Base-by-base conservation (phyloP, 106 monocot genomes). In the Dendrobium huoshanense region DNA sequence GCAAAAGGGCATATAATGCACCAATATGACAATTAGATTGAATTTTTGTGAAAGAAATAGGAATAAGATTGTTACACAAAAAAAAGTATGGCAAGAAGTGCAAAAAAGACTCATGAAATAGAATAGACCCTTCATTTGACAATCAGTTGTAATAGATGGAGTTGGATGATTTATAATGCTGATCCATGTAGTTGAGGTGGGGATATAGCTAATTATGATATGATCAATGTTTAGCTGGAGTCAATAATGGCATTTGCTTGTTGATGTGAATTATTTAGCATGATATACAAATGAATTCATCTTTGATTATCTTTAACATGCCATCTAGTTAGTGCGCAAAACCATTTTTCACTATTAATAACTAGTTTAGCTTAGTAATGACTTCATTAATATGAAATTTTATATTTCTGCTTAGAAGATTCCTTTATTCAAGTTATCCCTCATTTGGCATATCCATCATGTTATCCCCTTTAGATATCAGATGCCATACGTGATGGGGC, bases 401-500 rank as follows among this genome's bases (percentile, higher is more conserved):
- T 29, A 70, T 70, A 33, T 43, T 43, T n/a, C n/a, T 73, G 25
- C 41, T n/a, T 19, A 19, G 5, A 41, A 42, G 74, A n/a, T 74
- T 74, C 19, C 5, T 55, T 18, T 15, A 27, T 77, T 72, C 18
- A 33, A 77, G 4, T 11, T 78, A 29, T 79, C 64, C 74, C n/a
- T 51, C 8, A 72, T 77, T 78, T 80, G 25, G 25, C 48, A 9
- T 84, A 9, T 73, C 5, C 42, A 11, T 76, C 27, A 37, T 51
- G 47, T 61, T 82, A 24, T 72, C 67, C 45, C 15, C 44, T 67
- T 78, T 73, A 99, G 99, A 93, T 95, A 88, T 99, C 99, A 41
- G 99, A 99, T 87, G 99, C 99, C 77, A 99, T 99, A 82, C 65
- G 99, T 65, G 99, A 99, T 89, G 99, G 99, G 11, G 95, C 99